A percentile compares a stretch with the other conserved stretches of the same genome.
phyloP scores from a whole-genome alignment of 306 rosid species.

The Carpinus fangiana region DNA sequence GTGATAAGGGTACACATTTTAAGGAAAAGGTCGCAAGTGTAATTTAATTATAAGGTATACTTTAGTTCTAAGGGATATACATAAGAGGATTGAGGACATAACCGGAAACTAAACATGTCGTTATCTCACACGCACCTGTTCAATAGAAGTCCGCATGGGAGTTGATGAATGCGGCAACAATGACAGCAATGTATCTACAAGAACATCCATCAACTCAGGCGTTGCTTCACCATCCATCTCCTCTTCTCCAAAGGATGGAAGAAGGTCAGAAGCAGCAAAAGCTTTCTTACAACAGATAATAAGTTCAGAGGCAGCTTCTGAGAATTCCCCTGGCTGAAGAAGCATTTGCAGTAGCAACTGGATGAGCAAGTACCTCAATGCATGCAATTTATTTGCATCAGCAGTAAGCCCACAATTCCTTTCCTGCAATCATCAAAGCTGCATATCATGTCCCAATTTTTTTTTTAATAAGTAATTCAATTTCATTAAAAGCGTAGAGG shows the following conservation, averaged over 20 bases:
- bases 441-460: not conserved
- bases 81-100: not conserved
- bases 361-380: conserved; percentile 81
- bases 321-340: conserved; percentile 73
- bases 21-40: not conserved
- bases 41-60: not conserved
- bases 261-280: conserved; percentile 57
- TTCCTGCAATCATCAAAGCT: conserved; percentile 55
- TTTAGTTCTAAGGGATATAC: not conserved
- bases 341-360: conserved; percentile 90
- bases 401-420: conserved; percentile 47
- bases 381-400: conserved; percentile 64
- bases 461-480: too few relatives aligned
- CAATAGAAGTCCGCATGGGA: conserved; percentile 84
- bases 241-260: conserved; percentile 63
- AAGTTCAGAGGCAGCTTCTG: conserved; percentile 85
- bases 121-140: conserved; percentile 62
- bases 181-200: conserved; percentile 91
- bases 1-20: not conserved
- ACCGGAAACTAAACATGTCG: conserved; percentile 13
- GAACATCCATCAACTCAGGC: conserved; percentile 85
- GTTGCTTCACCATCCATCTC: conserved; percentile 55
- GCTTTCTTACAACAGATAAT: conserved; percentile 80
- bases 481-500: too few relatives aligned
- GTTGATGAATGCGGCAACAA: conserved; percentile 88